Conservation (phyloP, 1,284 basidiomycete genomes). For the Marasmius tenuissimus region DNA sequence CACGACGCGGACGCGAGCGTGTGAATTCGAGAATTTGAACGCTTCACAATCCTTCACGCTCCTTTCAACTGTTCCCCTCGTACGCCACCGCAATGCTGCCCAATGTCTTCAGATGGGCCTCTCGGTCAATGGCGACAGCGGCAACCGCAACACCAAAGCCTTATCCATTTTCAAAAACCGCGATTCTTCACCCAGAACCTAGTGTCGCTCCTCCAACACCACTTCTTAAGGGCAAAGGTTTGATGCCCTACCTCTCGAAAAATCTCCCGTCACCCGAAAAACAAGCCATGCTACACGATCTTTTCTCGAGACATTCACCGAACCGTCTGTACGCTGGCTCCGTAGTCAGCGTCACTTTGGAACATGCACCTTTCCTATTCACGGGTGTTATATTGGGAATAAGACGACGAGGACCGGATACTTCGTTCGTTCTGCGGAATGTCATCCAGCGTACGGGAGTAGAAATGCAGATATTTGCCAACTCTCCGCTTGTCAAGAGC, state of each 20-base stretch:
- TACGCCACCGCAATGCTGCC: conserved; percentile 25
- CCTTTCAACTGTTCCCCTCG: not conserved
- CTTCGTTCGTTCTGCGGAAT: conserved; percentile 83
- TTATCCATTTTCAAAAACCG: conserved; percentile 79
- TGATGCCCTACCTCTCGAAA: conserved; percentile 75
- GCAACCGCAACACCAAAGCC: conserved; percentile 26
- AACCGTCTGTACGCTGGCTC: conserved; percentile 76
- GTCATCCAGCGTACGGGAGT: conserved; percentile 87
- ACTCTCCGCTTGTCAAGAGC: conserved; percentile 82
- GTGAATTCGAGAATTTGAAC: conserved; percentile 6
- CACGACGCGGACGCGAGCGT: conserved; percentile 24
- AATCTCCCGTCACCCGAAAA: conserved; percentile 69
- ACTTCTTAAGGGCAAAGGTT: conserved; percentile 69
- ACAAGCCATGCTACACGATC: conserved; percentile 58
- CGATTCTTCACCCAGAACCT: conserved; percentile 52
- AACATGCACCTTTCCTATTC: conserved; percentile 75
- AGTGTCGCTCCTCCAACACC: conserved; percentile 38
- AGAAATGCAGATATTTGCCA: conserved; percentile 87
- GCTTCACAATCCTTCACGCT: not conserved
- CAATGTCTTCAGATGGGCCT: conserved; percentile 22
- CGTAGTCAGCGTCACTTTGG: conserved; percentile 73
- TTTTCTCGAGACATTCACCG: conserved; percentile 72
- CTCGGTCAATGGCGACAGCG: conserved; percentile 46
- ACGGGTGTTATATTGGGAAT: conserved; percentile 85
- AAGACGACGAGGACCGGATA: conserved; percentile 79